Evolutionary conservation across 1,284 basidiomycete species (phyloP).

Genomic region (Ganoderma lingzhi): DNA sequence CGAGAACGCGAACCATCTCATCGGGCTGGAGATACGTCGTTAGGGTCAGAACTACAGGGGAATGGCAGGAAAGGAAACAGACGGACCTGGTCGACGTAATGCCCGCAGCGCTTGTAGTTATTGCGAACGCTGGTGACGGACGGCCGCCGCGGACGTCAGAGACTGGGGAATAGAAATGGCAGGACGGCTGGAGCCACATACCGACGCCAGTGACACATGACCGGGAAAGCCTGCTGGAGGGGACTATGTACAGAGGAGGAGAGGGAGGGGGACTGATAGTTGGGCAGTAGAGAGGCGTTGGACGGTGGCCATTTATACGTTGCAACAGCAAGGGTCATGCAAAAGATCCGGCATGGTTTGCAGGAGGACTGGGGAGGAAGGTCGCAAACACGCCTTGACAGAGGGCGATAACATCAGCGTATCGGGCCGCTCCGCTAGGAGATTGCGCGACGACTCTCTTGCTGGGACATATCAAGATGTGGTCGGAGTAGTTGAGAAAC

Average conservation of each 20-base stretch:
- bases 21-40: conserved; percentile 54
- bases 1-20: conserved; percentile 53
- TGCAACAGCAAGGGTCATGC: conserved; percentile 19
- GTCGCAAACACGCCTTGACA: conserved; percentile 25
- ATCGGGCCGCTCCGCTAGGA: conserved; percentile 37
- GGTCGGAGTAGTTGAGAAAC: conserved; percentile 39
- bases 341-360: conserved; percentile 37
- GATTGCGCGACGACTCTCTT: conserved; percentile 34
- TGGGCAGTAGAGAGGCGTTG: conserved; percentile 20
- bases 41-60: conserved; percentile 22
- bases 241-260: conserved; percentile 31
- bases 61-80: conserved; percentile 21
- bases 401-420: conserved; percentile 43
- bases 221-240: conserved; percentile 20
- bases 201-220: conserved; percentile 71
- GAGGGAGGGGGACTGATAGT: conserved; percentile 30
- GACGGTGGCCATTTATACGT: conserved; percentile 34
- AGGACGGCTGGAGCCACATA: conserved; percentile 40
- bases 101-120: conserved; percentile 62
- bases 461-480: conserved; percentile 44
- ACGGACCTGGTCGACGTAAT: conserved; percentile 63
- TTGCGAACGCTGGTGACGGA: conserved; percentile 57
- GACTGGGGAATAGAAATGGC: conserved; percentile 13
- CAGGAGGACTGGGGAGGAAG: conserved; percentile 25
- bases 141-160: conserved; percentile 18